These are phyloP conservation scores for Kwoniella heveanensis DNA, from an alignment of 768 basidiomycete genomes.

Conservation along the genomic window DNA sequence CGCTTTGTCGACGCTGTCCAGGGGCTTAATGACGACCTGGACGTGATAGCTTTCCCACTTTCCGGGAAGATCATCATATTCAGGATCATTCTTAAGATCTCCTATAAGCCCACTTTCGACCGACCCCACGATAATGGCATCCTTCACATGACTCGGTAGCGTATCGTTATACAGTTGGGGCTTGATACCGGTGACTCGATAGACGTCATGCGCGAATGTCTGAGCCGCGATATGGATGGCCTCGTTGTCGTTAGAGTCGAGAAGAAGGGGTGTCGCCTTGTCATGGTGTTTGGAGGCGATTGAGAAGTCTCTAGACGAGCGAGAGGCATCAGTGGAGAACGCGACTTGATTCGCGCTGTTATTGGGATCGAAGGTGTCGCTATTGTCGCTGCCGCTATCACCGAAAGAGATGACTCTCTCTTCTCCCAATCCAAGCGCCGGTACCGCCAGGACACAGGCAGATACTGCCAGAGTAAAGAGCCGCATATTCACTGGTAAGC, in stretches of 20 bases:
- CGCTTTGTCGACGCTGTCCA: conserved; percentile 65
- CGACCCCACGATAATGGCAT: conserved; percentile 66
- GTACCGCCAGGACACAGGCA: neutral
- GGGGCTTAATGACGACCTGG: conserved; percentile 62
- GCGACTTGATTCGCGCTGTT: neutral
- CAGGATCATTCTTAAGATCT: conserved; percentile 62
- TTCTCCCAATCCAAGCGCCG: conserved; percentile 7
- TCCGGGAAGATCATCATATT: conserved; percentile 65
- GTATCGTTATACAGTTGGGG: conserved; percentile 64
- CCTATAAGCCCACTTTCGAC: conserved; percentile 65
- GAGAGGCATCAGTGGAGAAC: neutral
- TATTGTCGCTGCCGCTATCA: neutral
- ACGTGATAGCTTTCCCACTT: conserved; percentile 70
- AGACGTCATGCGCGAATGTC: conserved; percentile 67
- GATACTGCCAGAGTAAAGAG: neutral
- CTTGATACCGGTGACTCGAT: conserved; percentile 64
- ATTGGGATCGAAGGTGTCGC: neutral
- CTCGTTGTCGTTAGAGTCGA: conserved; percentile 37
- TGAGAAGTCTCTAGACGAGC: conserved; percentile 2
- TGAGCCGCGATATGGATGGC: conserved; percentile 59
- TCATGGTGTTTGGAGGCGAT: conserved; percentile 1
- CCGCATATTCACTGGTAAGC: neutral
- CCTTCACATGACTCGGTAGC: conserved; percentile 49
- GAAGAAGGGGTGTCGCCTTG: conserved; percentile 25
- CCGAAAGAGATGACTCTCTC: conserved; percentile 18